A percentile compares a stretch with the other conserved stretches of the same genome.
These are phyloP conservation scores for Fusarium brachygibbosum DNA, from an alignment of 2,329 filamentous ascomycete genomes.

Conservation along the genomic window DNA sequence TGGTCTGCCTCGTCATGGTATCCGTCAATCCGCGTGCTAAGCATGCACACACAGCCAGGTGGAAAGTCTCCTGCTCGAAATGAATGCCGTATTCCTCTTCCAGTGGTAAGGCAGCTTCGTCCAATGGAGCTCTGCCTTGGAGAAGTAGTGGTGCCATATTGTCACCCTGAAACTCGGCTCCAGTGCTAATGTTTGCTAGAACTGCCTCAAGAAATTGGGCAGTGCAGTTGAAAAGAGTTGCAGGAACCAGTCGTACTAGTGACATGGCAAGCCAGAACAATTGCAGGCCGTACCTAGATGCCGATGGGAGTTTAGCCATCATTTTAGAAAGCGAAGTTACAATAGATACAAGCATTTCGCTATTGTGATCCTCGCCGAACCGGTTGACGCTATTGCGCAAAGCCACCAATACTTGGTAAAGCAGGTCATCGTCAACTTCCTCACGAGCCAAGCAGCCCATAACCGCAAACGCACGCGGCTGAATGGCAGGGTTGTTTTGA, in stretches of 20 bases:
- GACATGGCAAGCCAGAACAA: constrained; percentile 79
- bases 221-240: constrained; percentile 74
- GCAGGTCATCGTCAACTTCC: constrained; percentile 77
- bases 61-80: constrained; percentile 74
- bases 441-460: constrained; percentile 80
- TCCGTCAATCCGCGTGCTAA: constrained; percentile 75
- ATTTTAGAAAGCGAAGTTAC: constrained; percentile 77
- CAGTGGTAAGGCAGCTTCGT: constrained; percentile 71
- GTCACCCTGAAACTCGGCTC: constrained; percentile 69
- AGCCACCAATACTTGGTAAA: constrained; percentile 78
- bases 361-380: constrained; percentile 73
- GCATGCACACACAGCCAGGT: constrained; percentile 75
- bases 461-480: constrained; percentile 76
- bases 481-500: constrained; percentile 79
- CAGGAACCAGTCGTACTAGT: constrained; percentile 73
- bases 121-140: constrained; percentile 70
- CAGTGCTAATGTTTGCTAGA: constrained; percentile 72
- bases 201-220: constrained; percentile 75
- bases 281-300: constrained; percentile 76
- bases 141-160: constrained; percentile 72
- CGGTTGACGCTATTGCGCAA: constrained; percentile 74
- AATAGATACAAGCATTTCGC: constrained; percentile 77
- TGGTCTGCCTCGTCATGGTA: constrained; percentile 69
- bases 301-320: constrained; percentile 76
- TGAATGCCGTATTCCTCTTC: constrained; percentile 76